Conservation (phyloP, 2,329 filamentous ascomycete genomes). For the Aureobasidium subglaciale region DNA sequence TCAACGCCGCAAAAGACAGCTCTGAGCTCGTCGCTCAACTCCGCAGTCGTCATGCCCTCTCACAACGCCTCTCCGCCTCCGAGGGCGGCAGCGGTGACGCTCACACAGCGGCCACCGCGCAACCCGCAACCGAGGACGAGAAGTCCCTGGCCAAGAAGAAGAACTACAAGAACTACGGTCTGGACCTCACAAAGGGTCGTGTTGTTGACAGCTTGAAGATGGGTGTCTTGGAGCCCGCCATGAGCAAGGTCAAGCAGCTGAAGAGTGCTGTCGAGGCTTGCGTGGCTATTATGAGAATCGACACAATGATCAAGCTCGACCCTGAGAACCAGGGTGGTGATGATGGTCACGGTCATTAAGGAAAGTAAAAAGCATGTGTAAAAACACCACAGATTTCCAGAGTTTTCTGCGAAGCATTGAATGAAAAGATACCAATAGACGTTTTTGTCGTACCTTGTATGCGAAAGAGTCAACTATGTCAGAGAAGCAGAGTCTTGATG, state of each 20-base stretch:
- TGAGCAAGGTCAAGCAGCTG: conserved; percentile 96
- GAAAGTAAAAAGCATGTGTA: conserved; percentile 5
- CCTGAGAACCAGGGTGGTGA: conserved; percentile 72
- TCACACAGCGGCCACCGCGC: conserved; percentile 17
- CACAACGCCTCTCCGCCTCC: conserved; percentile 69
- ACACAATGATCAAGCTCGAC: conserved; percentile 97
- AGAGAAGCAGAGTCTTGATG: not conserved
- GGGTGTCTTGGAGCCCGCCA: conserved; percentile 90
- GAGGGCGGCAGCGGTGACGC: conserved; percentile 27
- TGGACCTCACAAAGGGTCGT: conserved; percentile 82
- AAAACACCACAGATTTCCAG: not conserved
- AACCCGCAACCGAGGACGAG: conserved; percentile 61
- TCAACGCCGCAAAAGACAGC: conserved; percentile 95
- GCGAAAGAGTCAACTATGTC: not conserved
- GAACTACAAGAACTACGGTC: conserved; percentile 96
- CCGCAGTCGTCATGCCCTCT: conserved; percentile 86
- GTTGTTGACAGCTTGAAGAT: conserved; percentile 91
- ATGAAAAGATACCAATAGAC: conserved; percentile 5
- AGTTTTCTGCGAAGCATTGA: not conserved
- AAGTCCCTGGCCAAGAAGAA: conserved; percentile 88
- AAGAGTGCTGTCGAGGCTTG: conserved; percentile 98
- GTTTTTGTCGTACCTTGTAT: not conserved
- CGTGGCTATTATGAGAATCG: conserved; percentile 98
- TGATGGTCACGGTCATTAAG: conserved; percentile 45
- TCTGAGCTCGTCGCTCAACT: conserved; percentile 94